phyloP scores from a whole-genome alignment of 441 rosid species.

The Gossypium davidsonii region DNA sequence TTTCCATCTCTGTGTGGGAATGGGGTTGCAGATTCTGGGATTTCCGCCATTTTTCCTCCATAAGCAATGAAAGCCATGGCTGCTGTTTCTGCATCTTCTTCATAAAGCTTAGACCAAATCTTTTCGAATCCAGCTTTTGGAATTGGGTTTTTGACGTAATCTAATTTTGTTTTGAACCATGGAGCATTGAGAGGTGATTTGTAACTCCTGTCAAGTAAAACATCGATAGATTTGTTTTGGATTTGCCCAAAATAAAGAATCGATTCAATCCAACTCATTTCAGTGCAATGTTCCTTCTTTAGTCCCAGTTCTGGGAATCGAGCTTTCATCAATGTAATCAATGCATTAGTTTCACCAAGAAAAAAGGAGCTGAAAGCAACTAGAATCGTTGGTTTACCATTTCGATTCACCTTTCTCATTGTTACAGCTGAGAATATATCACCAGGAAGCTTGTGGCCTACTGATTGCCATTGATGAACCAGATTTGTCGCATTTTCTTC shows the following conservation, averaged over 20 bases:
- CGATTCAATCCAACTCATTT: constrained; percentile 5
- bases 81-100: constrained; percentile 5
- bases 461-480: constrained; percentile 26
- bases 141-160: constrained; percentile 17
- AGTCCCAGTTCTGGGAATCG: not conserved
- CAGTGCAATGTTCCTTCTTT: not conserved
- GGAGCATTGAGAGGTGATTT: constrained; percentile 10
- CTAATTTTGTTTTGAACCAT: constrained; percentile 28
- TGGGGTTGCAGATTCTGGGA: constrained; percentile 28
- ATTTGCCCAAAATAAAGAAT: not conserved
- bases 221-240: not conserved
- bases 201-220: not conserved
- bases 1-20: constrained; percentile 44
- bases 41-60: constrained; percentile 37
- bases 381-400: not conserved
- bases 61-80: constrained; percentile 19
- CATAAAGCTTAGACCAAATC: constrained; percentile 17
- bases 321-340: not conserved
- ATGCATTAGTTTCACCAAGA: not conserved
- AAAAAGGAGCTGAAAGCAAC: not conserved
- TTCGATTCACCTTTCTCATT: too few species aligned
- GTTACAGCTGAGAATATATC: not conserved
- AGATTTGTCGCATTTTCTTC: constrained; percentile 15
- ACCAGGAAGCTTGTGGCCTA: constrained; percentile 15
- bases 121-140: constrained; percentile 11